Percentiles rank a stretch among this genome's conserved stretches.
phyloP scores from a whole-genome alignment of 2,329 filamentous ascomycete species.

The Claviceps sp. region DNA sequence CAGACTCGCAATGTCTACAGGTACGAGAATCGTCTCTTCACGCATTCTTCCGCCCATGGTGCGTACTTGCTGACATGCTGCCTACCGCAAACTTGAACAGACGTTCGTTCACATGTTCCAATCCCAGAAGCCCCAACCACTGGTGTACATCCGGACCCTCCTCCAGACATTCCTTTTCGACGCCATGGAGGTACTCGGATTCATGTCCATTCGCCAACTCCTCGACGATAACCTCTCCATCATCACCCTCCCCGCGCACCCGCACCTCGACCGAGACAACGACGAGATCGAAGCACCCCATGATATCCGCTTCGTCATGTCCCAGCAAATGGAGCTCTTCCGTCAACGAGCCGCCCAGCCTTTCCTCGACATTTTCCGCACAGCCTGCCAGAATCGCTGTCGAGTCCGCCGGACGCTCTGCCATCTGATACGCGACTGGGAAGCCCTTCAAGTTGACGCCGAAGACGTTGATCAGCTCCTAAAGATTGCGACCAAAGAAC shows the following conservation, averaged over 20 bases:
- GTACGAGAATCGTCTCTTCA: slow-evolving; percentile 28
- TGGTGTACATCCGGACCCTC: slow-evolving; percentile 70
- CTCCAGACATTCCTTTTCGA: slow-evolving; percentile 65
- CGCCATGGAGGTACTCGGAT: slow-evolving; percentile 54
- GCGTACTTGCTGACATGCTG: neutral
- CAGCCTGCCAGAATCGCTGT: slow-evolving; percentile 80
- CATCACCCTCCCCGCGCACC: slow-evolving; percentile 57
- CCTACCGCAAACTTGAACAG: slow-evolving; percentile 22
- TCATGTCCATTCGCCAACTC: slow-evolving; percentile 57
- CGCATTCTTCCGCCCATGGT: neutral
- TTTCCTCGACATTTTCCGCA: slow-evolving; percentile 73
- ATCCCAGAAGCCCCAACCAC: slow-evolving; percentile 66
- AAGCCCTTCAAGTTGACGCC: slow-evolving; percentile 67
- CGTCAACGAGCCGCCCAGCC: slow-evolving; percentile 49
- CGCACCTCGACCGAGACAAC: slow-evolving; percentile 58
- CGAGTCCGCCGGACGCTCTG: slow-evolving; percentile 80
- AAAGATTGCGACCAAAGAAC: slow-evolving; percentile 46
- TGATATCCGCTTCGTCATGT: slow-evolving; percentile 61
- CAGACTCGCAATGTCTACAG: slow-evolving; percentile 54
- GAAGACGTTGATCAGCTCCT: slow-evolving; percentile 63
- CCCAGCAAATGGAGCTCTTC: slow-evolving; percentile 59
- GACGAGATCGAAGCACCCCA: slow-evolving; percentile 63
- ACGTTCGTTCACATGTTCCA: slow-evolving; percentile 65
- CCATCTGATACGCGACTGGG: slow-evolving; percentile 73
- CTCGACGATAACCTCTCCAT: slow-evolving; percentile 72